Evolutionary conservation across 2,329 filamentous ascomycete species (phyloP), one percentile per base, ranked within the genome.

Genomic region (Botrytis tulipae): DNA sequence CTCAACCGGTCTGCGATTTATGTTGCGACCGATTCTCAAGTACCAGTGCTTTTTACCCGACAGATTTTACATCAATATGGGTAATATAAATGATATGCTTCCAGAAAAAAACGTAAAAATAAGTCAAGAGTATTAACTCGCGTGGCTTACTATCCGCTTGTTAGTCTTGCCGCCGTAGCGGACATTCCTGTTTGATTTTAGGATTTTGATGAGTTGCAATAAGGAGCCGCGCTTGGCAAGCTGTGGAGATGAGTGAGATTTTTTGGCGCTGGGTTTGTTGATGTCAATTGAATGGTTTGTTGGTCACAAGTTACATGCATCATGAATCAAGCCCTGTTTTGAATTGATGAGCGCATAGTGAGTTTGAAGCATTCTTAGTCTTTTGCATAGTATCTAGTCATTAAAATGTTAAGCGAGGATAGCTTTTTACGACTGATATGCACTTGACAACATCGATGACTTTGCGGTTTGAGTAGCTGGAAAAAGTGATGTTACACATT

Each of bases 401-500:
- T n/a, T 16, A 7, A 2, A 51, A n/a, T 25, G 5, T n/a, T n/a
- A 51, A 51, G 25, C 25, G 48, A 51, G 25, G 2, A n/a, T 3
- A 1, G 3, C 2, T 51, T 6, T 7, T 7, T 5, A n/a, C 5
- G 0, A 51, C n/a, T 16, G 2, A n/a, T 7, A 51, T 51, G 4
- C n/a, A 3, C 12, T 6, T n/a, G 25, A n/a, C 12, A 48, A 48
- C 7, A 9, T 25, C 9, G 46, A 48, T 48, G 46, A 25, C 46
- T 48, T 46, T 48, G 46, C 46, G 46, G 20, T 25, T 25, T 10
- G 46, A 22, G 46, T 48, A 48, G 20, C 44, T 48, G 9, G 20
- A 48, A 48, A 22, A 10, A 22, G 8, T 22, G 44, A 22, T 22
- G 18, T 0, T 22, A 22, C 20, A 8, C 8, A 48, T 48, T 22